phyloP scores from a whole-genome alignment of 1,284 basidiomycete genomes.

The Ustilago hordei region DNA sequence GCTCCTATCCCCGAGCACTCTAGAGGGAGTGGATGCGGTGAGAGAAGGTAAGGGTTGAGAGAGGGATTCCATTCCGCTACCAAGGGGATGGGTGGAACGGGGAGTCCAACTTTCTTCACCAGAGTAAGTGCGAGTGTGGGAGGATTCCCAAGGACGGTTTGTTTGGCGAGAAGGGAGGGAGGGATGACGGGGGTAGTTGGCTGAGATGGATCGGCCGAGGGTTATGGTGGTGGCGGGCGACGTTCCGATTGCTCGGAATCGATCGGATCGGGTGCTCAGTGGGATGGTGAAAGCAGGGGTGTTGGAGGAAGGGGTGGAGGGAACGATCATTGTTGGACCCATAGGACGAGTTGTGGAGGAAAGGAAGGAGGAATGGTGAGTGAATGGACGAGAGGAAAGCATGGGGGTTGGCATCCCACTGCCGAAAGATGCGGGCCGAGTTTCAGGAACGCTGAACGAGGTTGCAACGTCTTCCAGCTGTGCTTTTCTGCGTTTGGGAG shows the following conservation, averaged over 20 bases:
- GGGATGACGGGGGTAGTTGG: conserved; percentile 30
- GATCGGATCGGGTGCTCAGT: conserved; percentile 44
- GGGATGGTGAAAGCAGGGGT: conserved; percentile 14
- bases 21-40: conserved; percentile 29
- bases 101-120: conserved; percentile 27
- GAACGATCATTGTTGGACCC: conserved; percentile 23
- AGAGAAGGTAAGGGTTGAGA: conserved; percentile 28
- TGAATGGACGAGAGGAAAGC: conserved; percentile 43
- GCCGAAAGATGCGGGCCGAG: not conserved
- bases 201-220: conserved; percentile 36
- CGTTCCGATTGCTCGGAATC: conserved; percentile 35
- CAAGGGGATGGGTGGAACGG: not conserved
- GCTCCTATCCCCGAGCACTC: conserved; percentile 37
- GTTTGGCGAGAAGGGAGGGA: conserved; percentile 6
- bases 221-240: conserved; percentile 25
- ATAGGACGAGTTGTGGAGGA: conserved; percentile 20
- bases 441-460: not conserved
- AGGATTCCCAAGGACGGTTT: conserved; percentile 21
- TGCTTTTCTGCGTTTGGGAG: conserved; percentile 25
- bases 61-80: conserved; percentile 6
- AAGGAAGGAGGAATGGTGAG: conserved; percentile 29
- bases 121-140: conserved; percentile 12
- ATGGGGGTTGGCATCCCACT: conserved; percentile 17
- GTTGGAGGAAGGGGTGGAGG: conserved; percentile 27
- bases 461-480: conserved; percentile 24